These are phyloP conservation scores for Phaeosphaeria sp. DNA, from an alignment of 2,329 filamentous ascomycete species.

Conservation along the genomic window DNA sequence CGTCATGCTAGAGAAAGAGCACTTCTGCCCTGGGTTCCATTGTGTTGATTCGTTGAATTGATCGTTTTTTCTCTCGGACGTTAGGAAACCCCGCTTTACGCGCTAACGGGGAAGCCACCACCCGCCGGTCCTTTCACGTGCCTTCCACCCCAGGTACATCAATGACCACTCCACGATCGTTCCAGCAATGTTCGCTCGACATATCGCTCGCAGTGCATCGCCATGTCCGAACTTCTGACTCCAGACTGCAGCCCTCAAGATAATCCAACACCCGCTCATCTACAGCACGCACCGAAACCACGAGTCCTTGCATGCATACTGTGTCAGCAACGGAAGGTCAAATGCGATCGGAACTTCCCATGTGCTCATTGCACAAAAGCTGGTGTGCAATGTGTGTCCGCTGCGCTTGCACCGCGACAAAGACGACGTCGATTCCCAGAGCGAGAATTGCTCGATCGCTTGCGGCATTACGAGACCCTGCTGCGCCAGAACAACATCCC, in stretches of 20 bases:
- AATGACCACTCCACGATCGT: background rate
- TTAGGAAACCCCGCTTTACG: background rate
- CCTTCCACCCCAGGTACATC: background rate
- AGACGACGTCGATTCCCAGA: constrained; percentile 71
- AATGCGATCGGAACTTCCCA: constrained; percentile 47
- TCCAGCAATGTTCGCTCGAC: too few relatives aligned
- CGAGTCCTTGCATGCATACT: constrained; percentile 67
- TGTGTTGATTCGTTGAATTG: too few relatives aligned
- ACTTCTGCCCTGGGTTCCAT: too few relatives aligned
- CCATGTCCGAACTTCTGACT: constrained; percentile 5
- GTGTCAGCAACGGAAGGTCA: constrained; percentile 66
- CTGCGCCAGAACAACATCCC: constrained; percentile 70
- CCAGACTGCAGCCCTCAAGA: constrained; percentile 7
- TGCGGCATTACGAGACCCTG: constrained; percentile 72
- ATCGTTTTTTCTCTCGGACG: too few relatives aligned
- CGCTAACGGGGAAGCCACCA: background rate
- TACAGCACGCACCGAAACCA: constrained; percentile 32
- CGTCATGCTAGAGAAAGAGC: too few relatives aligned
- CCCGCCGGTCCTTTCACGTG: too few relatives aligned
- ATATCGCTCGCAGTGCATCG: too few relatives aligned
- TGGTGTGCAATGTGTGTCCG: constrained; percentile 46
- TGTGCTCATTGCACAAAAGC: constrained; percentile 42
- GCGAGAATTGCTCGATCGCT: constrained; percentile 72
- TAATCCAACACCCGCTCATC: constrained; percentile 2
- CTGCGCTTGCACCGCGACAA: constrained; percentile 58